phyloP scores from a whole-genome alignment of 345 rosid species.

The Melastoma malabathricum region DNA sequence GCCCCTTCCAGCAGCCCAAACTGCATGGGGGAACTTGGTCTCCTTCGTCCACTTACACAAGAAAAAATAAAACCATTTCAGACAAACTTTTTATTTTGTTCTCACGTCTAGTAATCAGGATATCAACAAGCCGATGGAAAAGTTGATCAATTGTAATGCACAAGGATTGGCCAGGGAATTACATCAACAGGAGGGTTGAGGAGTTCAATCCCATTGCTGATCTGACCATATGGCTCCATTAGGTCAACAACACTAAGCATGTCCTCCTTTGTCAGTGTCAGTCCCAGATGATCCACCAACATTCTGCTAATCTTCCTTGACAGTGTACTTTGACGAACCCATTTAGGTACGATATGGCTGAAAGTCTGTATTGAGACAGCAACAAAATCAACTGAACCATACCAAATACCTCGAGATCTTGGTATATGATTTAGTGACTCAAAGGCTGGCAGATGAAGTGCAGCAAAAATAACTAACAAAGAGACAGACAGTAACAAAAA shows the following conservation, averaged over 20 bases:
- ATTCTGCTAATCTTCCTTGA: constrained; percentile 43
- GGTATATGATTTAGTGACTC: too few relatives aligned
- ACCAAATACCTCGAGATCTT: too few relatives aligned
- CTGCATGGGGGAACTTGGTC: constrained; percentile 81
- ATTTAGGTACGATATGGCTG: constrained; percentile 44
- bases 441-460: too few relatives aligned
- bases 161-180: constrained; percentile 9
- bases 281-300: constrained; percentile 93
- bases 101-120: too few relatives aligned
- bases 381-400: constrained; percentile 3
- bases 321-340: constrained; percentile 52
- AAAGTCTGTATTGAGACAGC: constrained; percentile 43
- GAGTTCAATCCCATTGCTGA: constrained; percentile 81
- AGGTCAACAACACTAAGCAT: constrained; percentile 81
- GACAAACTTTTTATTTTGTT: too few relatives aligned
- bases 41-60: constrained; percentile 67
- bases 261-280: constrained; percentile 64
- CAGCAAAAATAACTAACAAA: too few relatives aligned
- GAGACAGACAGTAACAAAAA: too few relatives aligned
- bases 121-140: too few relatives aligned
- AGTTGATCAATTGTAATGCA: too few relatives aligned
- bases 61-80: not conserved
- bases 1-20: constrained; percentile 96
- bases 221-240: constrained; percentile 96
- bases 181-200: constrained; percentile 72